Evolutionary conservation across 2,329 filamentous ascomycete genomes (phyloP).

Genomic region (Periglandula ipomoeae): DNA sequence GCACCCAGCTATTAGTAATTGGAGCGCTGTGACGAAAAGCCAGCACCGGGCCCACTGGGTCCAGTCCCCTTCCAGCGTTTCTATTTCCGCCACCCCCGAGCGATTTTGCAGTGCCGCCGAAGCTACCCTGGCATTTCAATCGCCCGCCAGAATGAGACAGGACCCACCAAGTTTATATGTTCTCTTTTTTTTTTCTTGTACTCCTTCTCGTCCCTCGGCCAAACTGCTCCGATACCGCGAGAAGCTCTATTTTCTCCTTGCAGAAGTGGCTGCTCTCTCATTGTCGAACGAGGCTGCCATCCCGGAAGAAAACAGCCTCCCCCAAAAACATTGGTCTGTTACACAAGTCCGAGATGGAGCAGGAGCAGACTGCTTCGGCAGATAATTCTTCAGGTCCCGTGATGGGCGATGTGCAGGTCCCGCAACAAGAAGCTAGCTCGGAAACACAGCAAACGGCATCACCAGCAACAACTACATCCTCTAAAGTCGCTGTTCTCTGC

Average conservation of each 20-base stretch:
- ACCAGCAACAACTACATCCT: neutral
- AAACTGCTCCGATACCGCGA: neutral
- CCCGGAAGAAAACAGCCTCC: neutral
- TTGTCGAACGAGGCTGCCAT: no score
- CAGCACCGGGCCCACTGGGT: neutral
- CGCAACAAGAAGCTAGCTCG: neutral
- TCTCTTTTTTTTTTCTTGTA: neutral
- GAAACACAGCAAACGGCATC: neutral
- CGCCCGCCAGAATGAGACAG: no score
- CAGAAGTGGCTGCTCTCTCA: neutral
- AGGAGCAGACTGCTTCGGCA: neutral
- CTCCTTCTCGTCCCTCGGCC: neutral
- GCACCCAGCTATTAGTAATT: constrained; percentile 7
- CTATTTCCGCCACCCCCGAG: no score
- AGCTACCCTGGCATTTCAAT: neutral
- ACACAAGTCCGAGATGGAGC: constrained; percentile 3
- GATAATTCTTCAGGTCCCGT: neutral
- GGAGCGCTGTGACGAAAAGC: neutral
- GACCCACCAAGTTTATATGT: neutral
- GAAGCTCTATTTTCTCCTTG: neutral
- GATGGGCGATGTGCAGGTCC: neutral
- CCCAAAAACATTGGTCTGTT: no score
- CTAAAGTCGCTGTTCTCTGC: constrained; percentile 26
- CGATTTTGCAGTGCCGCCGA: no score
- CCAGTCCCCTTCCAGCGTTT: neutral